A percentile compares a stretch with the other conserved stretches of the same genome.
Conservation (phyloP, 1,139 yeast genomes). For the Ogataea hybrid region DNA sequence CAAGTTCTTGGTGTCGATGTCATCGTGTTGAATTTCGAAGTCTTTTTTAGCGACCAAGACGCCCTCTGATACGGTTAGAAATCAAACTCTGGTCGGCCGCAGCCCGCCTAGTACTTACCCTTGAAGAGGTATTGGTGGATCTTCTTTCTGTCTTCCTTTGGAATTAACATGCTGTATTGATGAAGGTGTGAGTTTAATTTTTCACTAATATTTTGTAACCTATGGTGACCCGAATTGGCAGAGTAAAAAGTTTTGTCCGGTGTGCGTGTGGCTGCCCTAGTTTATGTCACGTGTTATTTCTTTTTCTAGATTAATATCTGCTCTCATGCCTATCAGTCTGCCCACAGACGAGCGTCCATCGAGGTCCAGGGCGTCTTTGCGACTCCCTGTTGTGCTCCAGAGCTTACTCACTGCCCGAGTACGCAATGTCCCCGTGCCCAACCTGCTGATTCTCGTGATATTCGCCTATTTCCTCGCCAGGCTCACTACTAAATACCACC, state of each 20-base stretch:
- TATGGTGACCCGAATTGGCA: constrained; percentile 10
- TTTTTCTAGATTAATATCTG: background rate
- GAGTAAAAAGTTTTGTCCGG: constrained; percentile 9
- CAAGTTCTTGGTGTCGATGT: constrained; percentile 96
- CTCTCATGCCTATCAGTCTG: constrained; percentile 12
- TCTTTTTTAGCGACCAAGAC: constrained; percentile 99
- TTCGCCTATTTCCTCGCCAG: constrained; percentile 50
- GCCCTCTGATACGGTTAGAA: constrained; percentile 65
- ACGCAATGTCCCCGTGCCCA: constrained; percentile 45
- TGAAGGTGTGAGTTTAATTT: constrained; percentile 14
- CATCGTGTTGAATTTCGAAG: constrained; percentile 97
- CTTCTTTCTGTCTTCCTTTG: constrained; percentile 99
- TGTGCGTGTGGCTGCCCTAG: constrained; percentile 6
- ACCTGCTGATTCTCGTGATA: constrained; percentile 48
- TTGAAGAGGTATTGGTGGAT: constrained; percentile 99
- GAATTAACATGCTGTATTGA: constrained; percentile 83
- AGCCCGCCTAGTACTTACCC: constrained; percentile 57
- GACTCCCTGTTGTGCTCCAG: background rate
- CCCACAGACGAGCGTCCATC: constrained; percentile 6
- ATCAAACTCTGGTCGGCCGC: background rate
- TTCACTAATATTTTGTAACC: constrained; percentile 11
- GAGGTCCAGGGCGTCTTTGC: background rate
- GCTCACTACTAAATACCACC: constrained; percentile 57
- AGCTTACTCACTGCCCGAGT: constrained; percentile 10
- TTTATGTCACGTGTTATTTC: constrained; percentile 1